phyloP scores from a whole-genome alignment of 108 stramenopile genomes.

The Skeletonema costatum region DNA sequence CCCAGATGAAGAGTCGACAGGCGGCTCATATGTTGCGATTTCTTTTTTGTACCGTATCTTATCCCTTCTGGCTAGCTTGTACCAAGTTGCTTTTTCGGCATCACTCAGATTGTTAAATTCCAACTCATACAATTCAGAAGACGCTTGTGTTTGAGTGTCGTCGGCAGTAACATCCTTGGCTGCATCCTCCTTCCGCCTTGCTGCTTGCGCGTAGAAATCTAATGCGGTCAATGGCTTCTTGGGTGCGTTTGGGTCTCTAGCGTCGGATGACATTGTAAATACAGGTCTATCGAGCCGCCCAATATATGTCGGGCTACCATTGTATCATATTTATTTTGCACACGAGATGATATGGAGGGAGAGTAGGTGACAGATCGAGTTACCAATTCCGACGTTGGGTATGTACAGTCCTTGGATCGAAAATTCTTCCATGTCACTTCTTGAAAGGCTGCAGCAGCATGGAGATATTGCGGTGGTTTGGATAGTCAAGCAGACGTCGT shows the following conservation, averaged over 20 bases:
- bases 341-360: no score
- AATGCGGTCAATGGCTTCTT: conserved; percentile 2
- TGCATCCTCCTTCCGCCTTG: background rate
- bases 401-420: no score
- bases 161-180: background rate
- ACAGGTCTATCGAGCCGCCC: no score
- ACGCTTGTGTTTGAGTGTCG: background rate
- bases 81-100: background rate
- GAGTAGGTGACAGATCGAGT: no score
- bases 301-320: no score
- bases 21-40: background rate
- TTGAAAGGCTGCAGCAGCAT: no score
- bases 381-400: background rate
- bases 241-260: background rate
- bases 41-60: background rate
- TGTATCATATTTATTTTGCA: no score
- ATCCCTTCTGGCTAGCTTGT: background rate
- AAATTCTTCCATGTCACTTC: no score
- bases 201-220: background rate
- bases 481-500: no score
- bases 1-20: background rate
- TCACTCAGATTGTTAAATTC: background rate
- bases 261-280: background rate
- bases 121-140: background rate
- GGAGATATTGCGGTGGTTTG: no score